These are phyloP conservation scores for Pelargonium cotyledonis DNA, from an alignment of 441 rosid species.

Conservation along the genomic window DNA sequence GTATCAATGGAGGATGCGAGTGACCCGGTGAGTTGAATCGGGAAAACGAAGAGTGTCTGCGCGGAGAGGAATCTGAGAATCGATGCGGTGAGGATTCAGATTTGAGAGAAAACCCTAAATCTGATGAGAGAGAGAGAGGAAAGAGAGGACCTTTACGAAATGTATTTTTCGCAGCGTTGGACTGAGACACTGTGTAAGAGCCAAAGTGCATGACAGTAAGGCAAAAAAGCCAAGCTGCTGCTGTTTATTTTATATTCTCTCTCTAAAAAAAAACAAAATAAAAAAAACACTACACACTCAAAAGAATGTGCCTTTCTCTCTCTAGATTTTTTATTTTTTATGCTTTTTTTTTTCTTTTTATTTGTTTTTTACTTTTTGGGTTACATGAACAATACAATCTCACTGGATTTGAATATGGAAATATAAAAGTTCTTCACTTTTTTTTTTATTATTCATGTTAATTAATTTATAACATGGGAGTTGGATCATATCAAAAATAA, in stretches of 20 bases:
- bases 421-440: no score
- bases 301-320: background rate
- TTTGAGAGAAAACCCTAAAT: slow-evolving; percentile 23
- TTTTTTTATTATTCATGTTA: no score
- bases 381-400: no score
- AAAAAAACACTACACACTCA: no score
- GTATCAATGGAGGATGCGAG: no score
- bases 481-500: no score
- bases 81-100: slow-evolving; percentile 22
- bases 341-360: no score
- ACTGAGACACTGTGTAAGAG: slow-evolving; percentile 9
- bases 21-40: slow-evolving; percentile 27
- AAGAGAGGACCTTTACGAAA: slow-evolving; percentile 21
- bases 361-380: no score
- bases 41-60: background rate
- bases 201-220: slow-evolving; percentile 51
- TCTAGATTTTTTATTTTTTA: no score
- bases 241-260: background rate
- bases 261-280: background rate
- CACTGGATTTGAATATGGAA: no score
- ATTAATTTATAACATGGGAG: no score
- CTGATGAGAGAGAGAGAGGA: slow-evolving; percentile 12
- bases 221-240: slow-evolving; percentile 25
- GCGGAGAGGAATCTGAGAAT: slow-evolving; percentile 26
- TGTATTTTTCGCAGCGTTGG: background rate